Base-by-base conservation (phyloP, 2,329 filamentous ascomycete species). In the Curvularia eragrostidis region DNA sequence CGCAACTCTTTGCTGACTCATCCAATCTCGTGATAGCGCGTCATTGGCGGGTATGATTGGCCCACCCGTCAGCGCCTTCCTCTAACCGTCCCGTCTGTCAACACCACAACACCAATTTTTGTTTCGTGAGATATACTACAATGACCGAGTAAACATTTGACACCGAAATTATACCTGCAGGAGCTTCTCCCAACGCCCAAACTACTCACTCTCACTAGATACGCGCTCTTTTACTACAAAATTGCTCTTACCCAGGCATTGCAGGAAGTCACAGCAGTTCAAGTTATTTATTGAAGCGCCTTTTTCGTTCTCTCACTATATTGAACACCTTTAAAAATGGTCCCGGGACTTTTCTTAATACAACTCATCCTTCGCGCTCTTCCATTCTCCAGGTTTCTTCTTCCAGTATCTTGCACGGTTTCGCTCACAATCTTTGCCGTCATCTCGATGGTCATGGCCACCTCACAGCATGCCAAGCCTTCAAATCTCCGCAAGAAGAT, bases 1-100 rank as follows among this genome's bases (percentile, higher is more conserved):
- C 56, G 56, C 41, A 44, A 23, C 50, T 54, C 36, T 30, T 9
- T 39, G 57, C 61, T 67, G 62, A 63, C 61, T 67, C 57, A 64
- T 62, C 62, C 24, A 18, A 48, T 62, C 57, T 21, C 56, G 61
- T 62, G 59, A 63, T 44, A 47, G 39, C 59, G 61, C 50, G 61
- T 48, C 42, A 49, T 48, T 18, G 43, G 32, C 54, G 58, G 36
- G 46, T 36, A 30, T 54, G 55, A 58, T 54, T 54, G 55, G 55
- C 13, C 36, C 30, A 26, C 12, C n/a, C 12, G n/a, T 41, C 26
- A 50, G 26, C 43, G 24, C 18, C 28, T 49, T 48, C 51, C 47
- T 44, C 48, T 28, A 24, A 15, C n/a, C 23, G 15, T 43, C 26
- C 10, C 46, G 36, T 43, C 48, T 56, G 15, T 54, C 38, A 57